Evolutionary conservation across 2,329 filamentous ascomycete species (phyloP).

Genomic region (Penicillium concentricum): DNA sequence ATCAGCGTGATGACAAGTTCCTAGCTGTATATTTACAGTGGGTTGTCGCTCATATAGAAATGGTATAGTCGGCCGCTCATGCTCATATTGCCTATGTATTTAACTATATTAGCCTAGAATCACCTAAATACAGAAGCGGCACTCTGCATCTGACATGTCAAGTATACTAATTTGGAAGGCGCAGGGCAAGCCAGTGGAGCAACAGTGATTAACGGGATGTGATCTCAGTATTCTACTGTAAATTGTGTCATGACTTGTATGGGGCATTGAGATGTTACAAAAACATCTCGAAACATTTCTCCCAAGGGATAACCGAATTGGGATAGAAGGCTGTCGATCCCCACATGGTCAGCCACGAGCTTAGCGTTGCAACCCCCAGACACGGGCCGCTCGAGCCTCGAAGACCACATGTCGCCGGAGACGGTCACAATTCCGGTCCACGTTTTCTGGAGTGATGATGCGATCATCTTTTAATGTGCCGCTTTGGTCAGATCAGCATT

Average conservation of each 20-base stretch:
- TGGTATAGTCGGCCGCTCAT: too few relatives aligned
- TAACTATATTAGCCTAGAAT: too few relatives aligned
- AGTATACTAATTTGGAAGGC: background rate
- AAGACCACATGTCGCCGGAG: background rate
- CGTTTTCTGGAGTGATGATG: background rate
- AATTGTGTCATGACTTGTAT: conserved; percentile 1
- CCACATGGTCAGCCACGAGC: conserved; percentile 16
- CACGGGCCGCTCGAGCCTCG: background rate
- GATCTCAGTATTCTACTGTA: background rate
- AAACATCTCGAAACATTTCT: background rate
- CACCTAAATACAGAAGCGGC: background rate
- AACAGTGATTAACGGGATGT: background rate
- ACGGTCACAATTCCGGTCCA: background rate
- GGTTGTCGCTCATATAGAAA: too few relatives aligned
- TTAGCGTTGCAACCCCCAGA: conserved; percentile 2
- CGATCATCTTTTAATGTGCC: background rate
- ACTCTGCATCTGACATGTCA: background rate
- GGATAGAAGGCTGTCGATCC: conserved; percentile 4
- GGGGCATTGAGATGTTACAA: background rate
- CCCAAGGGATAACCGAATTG: background rate
- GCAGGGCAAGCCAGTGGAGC: background rate
- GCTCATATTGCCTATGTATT: too few relatives aligned
- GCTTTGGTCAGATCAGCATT: background rate
- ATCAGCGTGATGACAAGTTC: too few relatives aligned
- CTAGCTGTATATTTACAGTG: too few relatives aligned